phyloP scores from a whole-genome alignment of 2,329 filamentous ascomycete genomes.

The Xylariaceae sp. region DNA sequence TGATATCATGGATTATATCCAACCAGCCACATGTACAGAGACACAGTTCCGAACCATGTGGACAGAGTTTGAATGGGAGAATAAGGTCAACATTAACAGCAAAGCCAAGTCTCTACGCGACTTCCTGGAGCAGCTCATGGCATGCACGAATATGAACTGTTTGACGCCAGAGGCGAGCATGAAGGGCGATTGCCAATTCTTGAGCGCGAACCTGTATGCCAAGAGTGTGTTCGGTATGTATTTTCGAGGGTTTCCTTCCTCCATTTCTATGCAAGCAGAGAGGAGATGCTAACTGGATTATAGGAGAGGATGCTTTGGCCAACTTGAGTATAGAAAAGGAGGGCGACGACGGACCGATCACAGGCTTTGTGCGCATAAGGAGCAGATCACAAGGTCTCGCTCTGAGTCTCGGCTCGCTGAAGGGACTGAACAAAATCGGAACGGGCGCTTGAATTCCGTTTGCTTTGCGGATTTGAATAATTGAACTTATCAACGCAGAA shows the following conservation, averaged over 20 bases:
- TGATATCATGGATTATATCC: constrained; percentile 99
- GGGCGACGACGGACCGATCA: constrained; percentile 89
- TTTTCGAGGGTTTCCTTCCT: background rate
- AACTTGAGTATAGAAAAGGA: constrained; percentile 98
- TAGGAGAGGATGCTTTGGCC: constrained; percentile 95
- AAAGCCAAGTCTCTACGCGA: constrained; percentile 88
- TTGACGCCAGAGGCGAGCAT: constrained; percentile 92
- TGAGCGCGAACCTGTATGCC: constrained; percentile 95
- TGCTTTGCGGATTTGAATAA: background rate
- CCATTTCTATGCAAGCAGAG: background rate
- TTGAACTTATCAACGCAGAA: constrained; percentile 6
- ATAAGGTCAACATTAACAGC: constrained; percentile 99
- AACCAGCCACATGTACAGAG: constrained; percentile 92
- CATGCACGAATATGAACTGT: constrained; percentile 97
- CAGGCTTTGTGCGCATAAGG: constrained; percentile 95
- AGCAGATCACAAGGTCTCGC: constrained; percentile 94
- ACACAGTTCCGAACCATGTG: constrained; percentile 99
- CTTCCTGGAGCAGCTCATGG: constrained; percentile 92
- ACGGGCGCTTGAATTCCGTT: constrained; percentile 29
- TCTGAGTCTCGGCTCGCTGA: constrained; percentile 86
- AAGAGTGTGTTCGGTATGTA: constrained; percentile 94
- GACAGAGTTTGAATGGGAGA: constrained; percentile 99
- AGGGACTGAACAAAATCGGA: constrained; percentile 82
- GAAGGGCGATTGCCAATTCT: constrained; percentile 95
- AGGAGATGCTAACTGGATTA: constrained; percentile 16